Evolutionary conservation across 768 basidiomycete genomes (phyloP).

Genomic region (Kwoniella mangroviensis): DNA sequence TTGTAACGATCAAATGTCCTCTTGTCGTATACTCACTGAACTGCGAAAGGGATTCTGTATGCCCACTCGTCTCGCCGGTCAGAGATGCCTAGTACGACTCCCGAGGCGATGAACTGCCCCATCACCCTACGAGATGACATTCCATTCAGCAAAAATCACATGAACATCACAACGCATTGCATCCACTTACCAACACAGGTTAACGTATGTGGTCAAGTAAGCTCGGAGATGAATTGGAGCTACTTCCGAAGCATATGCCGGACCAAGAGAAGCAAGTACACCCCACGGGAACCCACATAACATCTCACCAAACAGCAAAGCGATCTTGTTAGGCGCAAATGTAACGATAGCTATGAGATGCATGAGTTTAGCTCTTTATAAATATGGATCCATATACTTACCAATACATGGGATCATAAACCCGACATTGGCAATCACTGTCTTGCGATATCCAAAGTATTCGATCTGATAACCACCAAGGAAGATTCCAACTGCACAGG

Average conservation of each 20-base stretch:
- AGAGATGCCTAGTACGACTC: slow-evolving; percentile 41
- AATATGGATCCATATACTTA: slow-evolving; percentile 38
- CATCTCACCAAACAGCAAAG: slow-evolving; percentile 21
- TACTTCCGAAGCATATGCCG: slow-evolving; percentile 50
- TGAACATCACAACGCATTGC: slow-evolving; percentile 11
- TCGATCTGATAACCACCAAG: slow-evolving; percentile 43
- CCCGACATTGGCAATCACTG: slow-evolving; percentile 49
- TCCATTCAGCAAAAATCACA: too few relatives aligned
- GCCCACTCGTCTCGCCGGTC: slow-evolving; percentile 32
- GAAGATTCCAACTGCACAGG: slow-evolving; percentile 2
- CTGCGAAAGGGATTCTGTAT: slow-evolving; percentile 39
- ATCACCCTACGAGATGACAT: background rate
- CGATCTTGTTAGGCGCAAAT: slow-evolving; percentile 27
- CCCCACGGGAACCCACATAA: slow-evolving; percentile 43
- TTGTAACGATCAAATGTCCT: background rate
- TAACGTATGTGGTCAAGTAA: slow-evolving; percentile 50
- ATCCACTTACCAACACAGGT: slow-evolving; percentile 50
- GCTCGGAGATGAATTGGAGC: slow-evolving; percentile 44
- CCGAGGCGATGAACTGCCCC: slow-evolving; percentile 37
- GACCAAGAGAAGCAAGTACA: slow-evolving; percentile 37
- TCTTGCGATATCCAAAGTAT: slow-evolving; percentile 53
- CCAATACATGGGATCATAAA: slow-evolving; percentile 42
- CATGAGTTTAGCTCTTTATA: slow-evolving; percentile 23
- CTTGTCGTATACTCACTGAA: slow-evolving; percentile 27
- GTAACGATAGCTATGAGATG: slow-evolving; percentile 41